These are phyloP conservation scores for Eutrema japonicum DNA, from an alignment of 345 rosid species.

Conservation along the genomic window DNA sequence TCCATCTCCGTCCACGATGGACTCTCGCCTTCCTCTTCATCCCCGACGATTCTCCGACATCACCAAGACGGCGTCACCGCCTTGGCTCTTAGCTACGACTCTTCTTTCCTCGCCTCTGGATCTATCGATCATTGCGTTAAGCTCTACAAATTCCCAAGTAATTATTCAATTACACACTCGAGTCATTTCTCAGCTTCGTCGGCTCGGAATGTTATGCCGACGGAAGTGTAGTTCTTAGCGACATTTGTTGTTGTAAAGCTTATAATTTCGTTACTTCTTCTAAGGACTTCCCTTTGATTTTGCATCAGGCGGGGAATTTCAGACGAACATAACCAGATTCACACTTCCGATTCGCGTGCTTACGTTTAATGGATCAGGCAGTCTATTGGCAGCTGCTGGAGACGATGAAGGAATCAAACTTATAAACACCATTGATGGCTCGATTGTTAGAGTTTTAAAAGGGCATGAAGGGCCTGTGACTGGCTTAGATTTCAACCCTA, in stretches of 20 bases:
- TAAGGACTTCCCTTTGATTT: constrained; percentile 19
- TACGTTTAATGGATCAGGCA: constrained; percentile 83
- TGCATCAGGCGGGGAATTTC: constrained; percentile 83
- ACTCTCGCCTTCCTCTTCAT: constrained; percentile 59
- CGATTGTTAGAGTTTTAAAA: constrained; percentile 87
- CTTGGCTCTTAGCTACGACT: constrained; percentile 80
- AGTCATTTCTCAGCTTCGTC: not conserved
- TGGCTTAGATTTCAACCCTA: constrained; percentile 82
- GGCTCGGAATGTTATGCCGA: not conserved
- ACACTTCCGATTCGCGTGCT: constrained; percentile 88
- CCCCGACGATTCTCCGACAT: constrained; percentile 82
- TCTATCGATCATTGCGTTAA: constrained; percentile 94
- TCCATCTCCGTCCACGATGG: constrained; percentile 77
- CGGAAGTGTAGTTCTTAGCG: not conserved
- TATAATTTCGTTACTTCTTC: not conserved
- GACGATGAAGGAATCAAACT: constrained; percentile 98
- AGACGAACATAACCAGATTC: constrained; percentile 87
- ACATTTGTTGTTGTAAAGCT: not conserved
- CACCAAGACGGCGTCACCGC: constrained; percentile 95
- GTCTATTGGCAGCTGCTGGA: constrained; percentile 93
- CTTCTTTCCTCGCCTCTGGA: constrained; percentile 93
- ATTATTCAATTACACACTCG: not conserved
- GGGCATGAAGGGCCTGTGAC: constrained; percentile 87
- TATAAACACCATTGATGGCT: constrained; percentile 87
- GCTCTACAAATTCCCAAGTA: constrained; percentile 97